phyloP scores from a whole-genome alignment of 2,329 filamentous ascomycete species.

The Colletotrichum gigasporum region DNA sequence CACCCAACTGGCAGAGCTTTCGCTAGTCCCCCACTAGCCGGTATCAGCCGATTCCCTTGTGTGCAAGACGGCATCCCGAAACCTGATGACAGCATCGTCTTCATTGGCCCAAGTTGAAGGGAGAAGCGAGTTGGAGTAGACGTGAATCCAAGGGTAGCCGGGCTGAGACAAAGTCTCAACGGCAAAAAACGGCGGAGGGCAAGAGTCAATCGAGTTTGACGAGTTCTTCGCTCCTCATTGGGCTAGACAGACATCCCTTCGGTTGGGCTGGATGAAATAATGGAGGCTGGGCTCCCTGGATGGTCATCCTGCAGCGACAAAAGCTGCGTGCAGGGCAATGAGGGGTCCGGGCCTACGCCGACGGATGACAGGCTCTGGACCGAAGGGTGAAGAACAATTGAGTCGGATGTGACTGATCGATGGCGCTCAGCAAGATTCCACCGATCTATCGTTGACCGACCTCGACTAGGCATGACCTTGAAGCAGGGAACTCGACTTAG shows the following conservation, averaged over 20 bases:
- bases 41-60: constrained; percentile 21
- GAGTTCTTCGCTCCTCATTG: not conserved
- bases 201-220: not conserved
- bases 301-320: not conserved
- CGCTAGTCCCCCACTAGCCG: constrained; percentile 26
- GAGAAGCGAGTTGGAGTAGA: constrained; percentile 8
- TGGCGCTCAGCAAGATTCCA: not conserved
- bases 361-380: not conserved
- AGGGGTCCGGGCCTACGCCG: not conserved
- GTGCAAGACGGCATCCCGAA: constrained; percentile 14
- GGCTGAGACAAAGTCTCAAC: constrained; percentile 23
- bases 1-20: constrained; percentile 2
- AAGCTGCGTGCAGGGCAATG: not conserved
- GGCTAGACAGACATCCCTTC: constrained; percentile 15
- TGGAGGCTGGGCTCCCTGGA: constrained; percentile 28
- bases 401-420: not conserved
- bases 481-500: not conserved
- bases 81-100: not conserved
- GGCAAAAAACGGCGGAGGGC: constrained; percentile 18
- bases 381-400: not conserved
- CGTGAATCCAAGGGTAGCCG: not conserved
- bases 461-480: constrained; percentile 1
- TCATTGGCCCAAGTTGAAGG: constrained; percentile 23
- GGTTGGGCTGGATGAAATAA: not conserved
- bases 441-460: not conserved